Evolutionary conservation across 2,329 filamentous ascomycete genomes (phyloP).

Genomic region (Ophiostoma australiae): DNA sequence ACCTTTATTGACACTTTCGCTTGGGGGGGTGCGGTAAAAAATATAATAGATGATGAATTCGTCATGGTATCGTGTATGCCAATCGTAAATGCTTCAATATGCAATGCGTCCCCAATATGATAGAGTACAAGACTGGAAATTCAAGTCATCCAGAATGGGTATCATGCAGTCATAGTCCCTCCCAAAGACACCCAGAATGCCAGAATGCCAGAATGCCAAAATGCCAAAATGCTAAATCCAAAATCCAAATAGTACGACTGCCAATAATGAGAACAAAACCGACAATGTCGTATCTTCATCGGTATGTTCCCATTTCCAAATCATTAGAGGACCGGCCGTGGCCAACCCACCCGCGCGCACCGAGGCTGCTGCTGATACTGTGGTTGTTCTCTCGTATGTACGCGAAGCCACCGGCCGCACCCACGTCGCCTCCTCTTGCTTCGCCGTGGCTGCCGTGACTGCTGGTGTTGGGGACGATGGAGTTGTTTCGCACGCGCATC

Average conservation of each 20-base stretch:
- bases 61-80: background rate
- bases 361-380: slow-evolving; percentile 4
- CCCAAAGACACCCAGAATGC: background rate
- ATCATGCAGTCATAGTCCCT: background rate
- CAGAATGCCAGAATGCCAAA: background rate
- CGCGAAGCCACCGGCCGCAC: background rate
- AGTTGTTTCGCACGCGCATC: background rate
- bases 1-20: background rate
- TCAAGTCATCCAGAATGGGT: background rate
- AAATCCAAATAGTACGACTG: background rate
- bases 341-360: background rate
- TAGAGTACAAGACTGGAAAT: background rate
- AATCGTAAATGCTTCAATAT: background rate
- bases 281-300: background rate
- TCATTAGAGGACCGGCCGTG: background rate
- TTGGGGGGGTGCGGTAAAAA: background rate
- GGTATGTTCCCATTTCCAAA: background rate
- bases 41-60: background rate
- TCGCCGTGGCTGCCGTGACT: background rate
- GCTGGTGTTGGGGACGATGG: background rate
- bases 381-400: background rate
- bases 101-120: background rate
- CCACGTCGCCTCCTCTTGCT: background rate
- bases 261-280: background rate
- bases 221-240: too few relatives aligned